These are phyloP conservation scores for Colletotrichum karsti DNA, from an alignment of 2,329 filamentous ascomycete species.

Conservation along the genomic window DNA sequence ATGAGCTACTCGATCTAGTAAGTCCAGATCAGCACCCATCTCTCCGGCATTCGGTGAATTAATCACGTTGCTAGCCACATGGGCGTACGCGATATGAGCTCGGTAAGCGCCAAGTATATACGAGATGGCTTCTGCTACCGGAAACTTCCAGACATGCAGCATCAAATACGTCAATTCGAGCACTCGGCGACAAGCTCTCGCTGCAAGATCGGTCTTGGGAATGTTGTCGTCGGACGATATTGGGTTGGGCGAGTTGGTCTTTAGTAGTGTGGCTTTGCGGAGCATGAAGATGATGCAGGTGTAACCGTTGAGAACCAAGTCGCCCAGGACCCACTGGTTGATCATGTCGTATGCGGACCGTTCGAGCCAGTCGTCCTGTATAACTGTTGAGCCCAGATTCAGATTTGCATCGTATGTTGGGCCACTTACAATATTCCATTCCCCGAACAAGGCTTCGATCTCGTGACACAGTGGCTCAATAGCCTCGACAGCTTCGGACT, in stretches of 20 bases:
- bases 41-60: not conserved
- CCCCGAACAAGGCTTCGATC: slow-evolving; percentile 35
- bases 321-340: slow-evolving; percentile 37
- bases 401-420: not conserved
- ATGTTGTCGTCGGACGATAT: slow-evolving; percentile 5
- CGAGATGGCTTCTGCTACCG: not conserved
- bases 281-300: slow-evolving; percentile 44
- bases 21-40: not conserved
- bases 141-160: not conserved
- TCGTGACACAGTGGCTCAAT: slow-evolving; percentile 38
- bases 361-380: slow-evolving; percentile 35
- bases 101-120: not conserved
- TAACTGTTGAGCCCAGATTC: slow-evolving; percentile 35
- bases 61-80: slow-evolving; percentile 6
- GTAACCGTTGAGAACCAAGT: slow-evolving; percentile 39
- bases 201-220: not conserved
- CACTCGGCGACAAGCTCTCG: slow-evolving; percentile 2
- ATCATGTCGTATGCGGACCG: slow-evolving; percentile 28
- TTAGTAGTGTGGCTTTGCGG: slow-evolving; percentile 29
- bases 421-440: slow-evolving; percentile 37
- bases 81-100: slow-evolving; percentile 6
- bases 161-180: slow-evolving; percentile 13
- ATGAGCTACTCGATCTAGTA: slow-evolving; percentile 8
- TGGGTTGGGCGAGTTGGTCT: not conserved
- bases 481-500: no score